These are phyloP conservation scores for Nakataea oryzae DNA, from an alignment of 2,329 filamentous ascomycete species.

Conservation along the genomic window DNA sequence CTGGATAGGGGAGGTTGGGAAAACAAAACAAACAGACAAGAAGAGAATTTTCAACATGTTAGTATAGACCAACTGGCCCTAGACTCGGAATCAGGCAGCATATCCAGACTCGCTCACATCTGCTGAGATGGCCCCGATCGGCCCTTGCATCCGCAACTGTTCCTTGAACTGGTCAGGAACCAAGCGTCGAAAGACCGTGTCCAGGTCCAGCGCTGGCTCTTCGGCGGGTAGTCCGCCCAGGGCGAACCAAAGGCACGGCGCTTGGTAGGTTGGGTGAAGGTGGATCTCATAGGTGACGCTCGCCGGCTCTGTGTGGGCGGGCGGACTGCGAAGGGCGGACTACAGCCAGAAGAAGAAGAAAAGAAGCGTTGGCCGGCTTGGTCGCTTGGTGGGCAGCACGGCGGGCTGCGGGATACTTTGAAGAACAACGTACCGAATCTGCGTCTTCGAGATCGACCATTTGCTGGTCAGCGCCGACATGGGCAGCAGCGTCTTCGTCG, in stretches of 20 bases:
- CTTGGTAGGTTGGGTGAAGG: slow-evolving; percentile 63
- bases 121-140: slow-evolving; percentile 64
- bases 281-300: slow-evolving; percentile 64
- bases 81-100: not conserved
- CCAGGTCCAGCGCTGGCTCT: slow-evolving; percentile 49
- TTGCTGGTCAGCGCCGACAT: slow-evolving; percentile 24
- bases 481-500: not conserved
- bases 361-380: not conserved
- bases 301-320: slow-evolving; percentile 22
- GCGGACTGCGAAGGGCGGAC: slow-evolving; percentile 26
- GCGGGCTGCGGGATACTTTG: not conserved
- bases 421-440: slow-evolving; percentile 33
- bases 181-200: slow-evolving; percentile 60
- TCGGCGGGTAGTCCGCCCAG: slow-evolving; percentile 46
- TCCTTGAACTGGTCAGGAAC: slow-evolving; percentile 57
- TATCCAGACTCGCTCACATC: slow-evolving; percentile 46
- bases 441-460: slow-evolving; percentile 41
- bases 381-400: not conserved
- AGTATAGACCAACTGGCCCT: not conserved
- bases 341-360: slow-evolving; percentile 14
- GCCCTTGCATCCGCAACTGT: slow-evolving; percentile 47
- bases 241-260: slow-evolving; percentile 68
- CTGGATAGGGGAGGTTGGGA: slow-evolving; percentile 35
- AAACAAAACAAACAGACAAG: slow-evolving; percentile 16
- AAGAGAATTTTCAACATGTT: slow-evolving; percentile 5